phyloP scores from a whole-genome alignment of 2,329 filamentous ascomycete genomes.

The Laburnicola sp. region DNA sequence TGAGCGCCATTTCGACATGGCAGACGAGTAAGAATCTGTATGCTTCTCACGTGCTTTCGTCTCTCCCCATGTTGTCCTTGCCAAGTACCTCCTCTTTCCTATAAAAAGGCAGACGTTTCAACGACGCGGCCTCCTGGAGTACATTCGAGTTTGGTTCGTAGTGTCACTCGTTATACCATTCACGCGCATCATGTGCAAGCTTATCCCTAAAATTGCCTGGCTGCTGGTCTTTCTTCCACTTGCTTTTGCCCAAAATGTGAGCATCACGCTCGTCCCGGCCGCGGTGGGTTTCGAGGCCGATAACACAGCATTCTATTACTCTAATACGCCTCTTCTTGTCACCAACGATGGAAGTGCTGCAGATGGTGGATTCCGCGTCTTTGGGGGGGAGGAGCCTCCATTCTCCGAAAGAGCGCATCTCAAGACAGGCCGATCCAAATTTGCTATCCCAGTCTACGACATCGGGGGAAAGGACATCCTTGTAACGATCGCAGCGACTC shows the following conservation, averaged over 20 bases:
- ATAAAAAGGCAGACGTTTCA: too few relatives aligned
- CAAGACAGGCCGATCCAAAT: conserved; percentile 34
- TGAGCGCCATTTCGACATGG: neutral
- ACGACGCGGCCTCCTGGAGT: too few relatives aligned
- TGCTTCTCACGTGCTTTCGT: neutral
- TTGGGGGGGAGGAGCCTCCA: conserved; percentile 11
- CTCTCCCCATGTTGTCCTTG: too few relatives aligned
- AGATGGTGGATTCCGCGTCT: conserved; percentile 32
- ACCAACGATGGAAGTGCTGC: conserved; percentile 36
- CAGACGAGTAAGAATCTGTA: conserved; percentile 2
- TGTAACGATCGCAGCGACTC: conserved; percentile 34
- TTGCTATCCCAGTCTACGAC: conserved; percentile 28
- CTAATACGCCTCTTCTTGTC: conserved; percentile 22
- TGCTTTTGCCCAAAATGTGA: conserved; percentile 19
- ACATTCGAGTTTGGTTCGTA: too few relatives aligned
- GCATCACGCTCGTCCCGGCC: conserved; percentile 25
- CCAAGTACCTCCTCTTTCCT: too few relatives aligned
- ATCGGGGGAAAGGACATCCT: conserved; percentile 29
- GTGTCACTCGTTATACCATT: too few relatives aligned
- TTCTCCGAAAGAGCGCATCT: conserved; percentile 22
- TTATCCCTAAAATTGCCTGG: conserved; percentile 11
- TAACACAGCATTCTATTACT: conserved; percentile 33
- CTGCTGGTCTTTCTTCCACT: conserved; percentile 2
- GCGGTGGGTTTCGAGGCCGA: conserved; percentile 33
- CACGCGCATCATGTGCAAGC: conserved; percentile 2